Conservation (phyloP, 1,139 yeast species). For the Protomyces inundatus region DNA sequence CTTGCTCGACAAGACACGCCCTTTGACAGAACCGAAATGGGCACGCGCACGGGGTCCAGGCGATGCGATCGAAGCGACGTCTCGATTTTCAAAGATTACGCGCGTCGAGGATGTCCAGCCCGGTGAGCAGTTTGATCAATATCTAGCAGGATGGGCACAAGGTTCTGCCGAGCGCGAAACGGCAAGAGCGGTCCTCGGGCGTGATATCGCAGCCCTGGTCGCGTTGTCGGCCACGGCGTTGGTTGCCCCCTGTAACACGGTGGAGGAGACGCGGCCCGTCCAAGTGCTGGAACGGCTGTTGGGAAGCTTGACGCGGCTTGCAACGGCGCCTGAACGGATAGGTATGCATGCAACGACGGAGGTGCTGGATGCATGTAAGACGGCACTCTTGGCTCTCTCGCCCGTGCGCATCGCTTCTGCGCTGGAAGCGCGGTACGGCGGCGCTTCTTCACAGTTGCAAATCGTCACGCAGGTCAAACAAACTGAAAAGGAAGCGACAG, state of each 20-base stretch:
- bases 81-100: slow-evolving; percentile 32
- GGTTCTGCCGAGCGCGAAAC: neutral
- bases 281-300: neutral
- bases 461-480: neutral
- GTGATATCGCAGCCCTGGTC: neutral
- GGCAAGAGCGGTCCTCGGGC: neutral
- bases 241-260: neutral
- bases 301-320: neutral
- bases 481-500: neutral
- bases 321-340: neutral
- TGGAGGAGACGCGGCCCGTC: neutral
- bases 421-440: slow-evolving; percentile 13
- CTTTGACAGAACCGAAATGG: slow-evolving; percentile 36
- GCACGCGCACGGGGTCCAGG: slow-evolving; percentile 31
- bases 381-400: slow-evolving; percentile 14
- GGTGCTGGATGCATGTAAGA: neutral
- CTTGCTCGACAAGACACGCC: slow-evolving; percentile 33
- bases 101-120: slow-evolving; percentile 16
- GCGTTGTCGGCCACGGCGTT: slow-evolving; percentile 2
- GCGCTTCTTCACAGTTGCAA: neutral
- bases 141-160: slow-evolving; percentile 19
- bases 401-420: slow-evolving; percentile 13
- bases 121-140: slow-evolving; percentile 1
- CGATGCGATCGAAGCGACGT: slow-evolving; percentile 33
- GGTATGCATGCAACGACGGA: neutral